Percentiles rank a stretch among this genome's conserved stretches.
Conservation (phyloP, 2,329 filamentous ascomycete genomes). For the Ascochyta pisi region DNA sequence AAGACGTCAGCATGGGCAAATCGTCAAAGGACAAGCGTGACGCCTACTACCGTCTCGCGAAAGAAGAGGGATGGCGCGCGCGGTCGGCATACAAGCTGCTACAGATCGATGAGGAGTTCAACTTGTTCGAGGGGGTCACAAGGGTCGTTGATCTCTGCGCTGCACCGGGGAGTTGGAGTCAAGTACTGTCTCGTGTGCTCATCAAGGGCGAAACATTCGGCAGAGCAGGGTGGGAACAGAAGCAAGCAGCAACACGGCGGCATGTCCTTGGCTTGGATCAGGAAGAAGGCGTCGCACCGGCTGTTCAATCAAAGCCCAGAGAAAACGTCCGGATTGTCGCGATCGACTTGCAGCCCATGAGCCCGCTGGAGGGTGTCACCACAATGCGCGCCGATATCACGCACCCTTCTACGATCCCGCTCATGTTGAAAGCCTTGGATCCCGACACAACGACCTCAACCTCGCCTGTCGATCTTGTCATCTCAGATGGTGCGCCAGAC, state of each 20-base stretch:
- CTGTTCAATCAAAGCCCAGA: slow-evolving; percentile 54
- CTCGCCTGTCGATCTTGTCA: slow-evolving; percentile 87
- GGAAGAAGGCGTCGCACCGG: slow-evolving; percentile 20
- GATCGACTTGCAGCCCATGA: slow-evolving; percentile 96
- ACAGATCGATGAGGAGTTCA: slow-evolving; percentile 95
- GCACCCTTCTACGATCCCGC: slow-evolving; percentile 90
- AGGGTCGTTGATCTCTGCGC: slow-evolving; percentile 96
- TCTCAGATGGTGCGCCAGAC: slow-evolving; percentile 94
- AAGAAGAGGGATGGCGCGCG: slow-evolving; percentile 98
- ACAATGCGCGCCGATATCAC: slow-evolving; percentile 96
- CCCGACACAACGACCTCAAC: slow-evolving; percentile 66
- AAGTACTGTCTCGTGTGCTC: slow-evolving; percentile 90
- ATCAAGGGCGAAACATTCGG: slow-evolving; percentile 95
- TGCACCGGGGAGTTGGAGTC: slow-evolving; percentile 95
- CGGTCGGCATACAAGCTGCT: slow-evolving; percentile 96
- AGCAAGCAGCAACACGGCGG: slow-evolving; percentile 71
- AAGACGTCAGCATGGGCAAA: slow-evolving; percentile 70
- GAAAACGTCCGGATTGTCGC: slow-evolving; percentile 90
- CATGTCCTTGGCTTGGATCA: slow-evolving; percentile 58
- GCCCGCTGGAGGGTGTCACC: slow-evolving; percentile 87
- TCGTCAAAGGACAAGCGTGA: slow-evolving; percentile 99
- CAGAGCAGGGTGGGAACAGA: slow-evolving; percentile 83
- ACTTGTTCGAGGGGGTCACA: slow-evolving; percentile 88
- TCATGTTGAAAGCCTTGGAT: slow-evolving; percentile 85
- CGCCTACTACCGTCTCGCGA: slow-evolving; percentile 95